Base-by-base conservation (phyloP, 768 basidiomycete species). In the Serendipita vermifera region DNA sequence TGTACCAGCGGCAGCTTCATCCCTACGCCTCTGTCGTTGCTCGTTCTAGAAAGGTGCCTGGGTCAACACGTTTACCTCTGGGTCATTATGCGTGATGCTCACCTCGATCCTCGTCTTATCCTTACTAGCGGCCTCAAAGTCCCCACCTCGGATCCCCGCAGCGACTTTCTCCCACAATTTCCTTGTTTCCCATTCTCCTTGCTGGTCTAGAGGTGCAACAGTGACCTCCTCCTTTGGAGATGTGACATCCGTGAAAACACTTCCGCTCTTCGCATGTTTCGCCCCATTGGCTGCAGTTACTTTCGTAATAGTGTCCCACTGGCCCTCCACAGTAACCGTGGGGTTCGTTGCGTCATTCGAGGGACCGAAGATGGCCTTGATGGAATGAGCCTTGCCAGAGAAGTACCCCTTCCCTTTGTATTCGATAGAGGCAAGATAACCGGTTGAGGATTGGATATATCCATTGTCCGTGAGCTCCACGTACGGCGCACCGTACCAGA, bases 401-500 rank as follows among this genome's bases (percentile, higher is more conserved):
- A 97, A 89, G 72, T 93, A 98, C 26, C 93, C 94, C 65, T 89
- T 90, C 68, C 93, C 94, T 66, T 91, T 90, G 76, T 94, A 98
- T 61, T 94, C 89, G 67, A 97, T 83, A 58, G 72, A 72, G 7
- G 77, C 74, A 22, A 75, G 65, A 72, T 72, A 83, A 15, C 83
- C 83, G 20, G 77, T 74, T n/a, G 77, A 77, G 27, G 71, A 72
- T 62, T 80, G 77, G 66, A 99, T 94, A 69, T 85, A 78, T 54
- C 82, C 85, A 3, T 80, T 77, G 60, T 94, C 92, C 33, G 77
- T 73, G 33, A 96, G 80, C 72, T 97, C 93, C 65, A 93, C 90
- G 71, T 92, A 92, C 2, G 91, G 91, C 13, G 86, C 85, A 13
- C 71, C 73, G 59, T 62, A 77, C 89, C 88, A 91, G 36, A 94